Conservation (phyloP, 345 rosid genomes). For the Nasturtium officinale region DNA sequence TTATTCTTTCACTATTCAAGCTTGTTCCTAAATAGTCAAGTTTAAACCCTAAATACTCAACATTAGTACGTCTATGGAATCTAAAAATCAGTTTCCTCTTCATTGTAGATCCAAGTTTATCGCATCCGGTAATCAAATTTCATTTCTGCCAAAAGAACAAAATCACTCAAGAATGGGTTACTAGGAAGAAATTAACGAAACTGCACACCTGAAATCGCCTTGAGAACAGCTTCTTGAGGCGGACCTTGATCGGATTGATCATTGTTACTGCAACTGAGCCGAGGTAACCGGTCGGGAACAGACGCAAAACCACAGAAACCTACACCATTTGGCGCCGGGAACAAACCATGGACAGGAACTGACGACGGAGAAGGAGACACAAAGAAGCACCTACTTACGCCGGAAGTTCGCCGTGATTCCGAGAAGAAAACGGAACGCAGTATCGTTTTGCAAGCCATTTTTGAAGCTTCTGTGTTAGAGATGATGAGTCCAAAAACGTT, state of each 20-base stretch:
- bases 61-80: not conserved
- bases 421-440: constrained; percentile 58
- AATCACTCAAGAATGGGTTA: constrained; percentile 13
- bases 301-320: constrained; percentile 40
- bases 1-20: constrained; percentile 9
- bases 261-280: constrained; percentile 49
- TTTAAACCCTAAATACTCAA: not conserved
- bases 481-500: not conserved
- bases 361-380: constrained; percentile 45
- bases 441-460: constrained; percentile 73
- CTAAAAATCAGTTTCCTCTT: not conserved
- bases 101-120: constrained; percentile 11
- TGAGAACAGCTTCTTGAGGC: constrained; percentile 93
- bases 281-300: constrained; percentile 46
- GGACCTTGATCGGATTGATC: constrained; percentile 68
- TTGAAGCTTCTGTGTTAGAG: not conserved
- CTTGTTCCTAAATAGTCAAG: not conserved
- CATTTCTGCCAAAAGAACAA: constrained; percentile 17
- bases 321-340: constrained; percentile 32
- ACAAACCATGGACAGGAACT: constrained; percentile 36
- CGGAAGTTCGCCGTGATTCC: constrained; percentile 58
- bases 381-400: constrained; percentile 40
- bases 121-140: constrained; percentile 2
- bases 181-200: not conserved
- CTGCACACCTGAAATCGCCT: constrained; percentile 81